These are phyloP conservation scores for Aphanomyces cochlioides DNA, from an alignment of 352 stramenopile species.

Conservation along the genomic window DNA sequence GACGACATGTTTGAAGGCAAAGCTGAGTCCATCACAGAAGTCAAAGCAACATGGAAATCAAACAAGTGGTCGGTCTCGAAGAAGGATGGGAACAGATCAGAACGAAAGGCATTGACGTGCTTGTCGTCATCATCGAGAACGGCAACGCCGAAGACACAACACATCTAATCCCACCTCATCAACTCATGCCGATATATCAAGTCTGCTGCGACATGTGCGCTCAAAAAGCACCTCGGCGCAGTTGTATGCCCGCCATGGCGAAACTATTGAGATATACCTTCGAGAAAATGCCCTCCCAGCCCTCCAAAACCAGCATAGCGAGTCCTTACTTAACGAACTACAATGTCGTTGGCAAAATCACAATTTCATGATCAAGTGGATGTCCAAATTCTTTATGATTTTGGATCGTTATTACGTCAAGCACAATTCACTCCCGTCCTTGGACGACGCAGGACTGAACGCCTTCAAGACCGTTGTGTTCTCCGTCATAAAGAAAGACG, in stretches of 20 bases:
- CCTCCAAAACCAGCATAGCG: conserved; percentile 84
- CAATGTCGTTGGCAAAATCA: conserved; percentile 97
- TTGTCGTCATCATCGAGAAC: conserved; percentile 80
- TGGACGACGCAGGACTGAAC: conserved; percentile 88
- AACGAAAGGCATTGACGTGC: conserved; percentile 83
- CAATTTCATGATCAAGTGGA: conserved; percentile 99
- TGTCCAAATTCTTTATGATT: conserved; percentile 99
- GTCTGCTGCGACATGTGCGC: conserved; percentile 99
- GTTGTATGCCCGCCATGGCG: conserved; percentile 96
- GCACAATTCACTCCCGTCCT: conserved; percentile 95
- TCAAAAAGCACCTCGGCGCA: conserved; percentile 96
- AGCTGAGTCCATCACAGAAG: background rate
- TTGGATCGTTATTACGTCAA: conserved; percentile 97
- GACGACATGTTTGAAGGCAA: background rate
- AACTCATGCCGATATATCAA: conserved; percentile 88
- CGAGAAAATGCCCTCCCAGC: conserved; percentile 86
- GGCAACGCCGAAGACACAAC: conserved; percentile 77
- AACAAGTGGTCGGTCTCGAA: conserved; percentile 80
- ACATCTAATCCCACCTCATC: conserved; percentile 74
- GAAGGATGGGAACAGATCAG: conserved; percentile 86
- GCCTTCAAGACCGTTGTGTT: conserved; percentile 82
- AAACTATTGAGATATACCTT: conserved; percentile 86
- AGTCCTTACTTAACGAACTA: conserved; percentile 96
- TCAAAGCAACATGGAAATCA: conserved; percentile 47
- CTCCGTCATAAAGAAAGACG: conserved; percentile 75